Evolutionary conservation across 345 rosid genomes (phyloP), one percentile per base, ranked within the genome.

Genomic region (Raphanus sativus): DNA sequence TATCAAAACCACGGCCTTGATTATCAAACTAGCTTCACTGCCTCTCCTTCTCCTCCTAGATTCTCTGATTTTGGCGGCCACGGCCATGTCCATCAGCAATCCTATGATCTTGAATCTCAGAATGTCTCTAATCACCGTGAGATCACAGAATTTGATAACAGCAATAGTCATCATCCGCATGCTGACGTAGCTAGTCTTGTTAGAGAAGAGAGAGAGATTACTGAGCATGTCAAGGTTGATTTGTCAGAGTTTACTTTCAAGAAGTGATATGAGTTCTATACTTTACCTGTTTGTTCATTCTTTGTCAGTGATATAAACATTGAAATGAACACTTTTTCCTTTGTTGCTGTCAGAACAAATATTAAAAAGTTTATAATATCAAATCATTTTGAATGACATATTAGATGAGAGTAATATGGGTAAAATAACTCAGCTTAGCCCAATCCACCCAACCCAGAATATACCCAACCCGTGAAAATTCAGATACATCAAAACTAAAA

Each of bases 11-110:
- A 86, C 1, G 78, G 69, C n/a, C 82, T 38, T 42, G n/a, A 79
- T 21, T 21, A 21, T 4, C 82, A 80, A 63, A 81, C 78, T 21
- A 87, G 86, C 85, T 82, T 78, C 75, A 83, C 75, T 6, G 48
- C 76, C 5, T 86, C 94, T 68, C 92, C 91, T 0, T 72, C 81
- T 40, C 67, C 82, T 69, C 68, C 82, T 25, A 80, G 82, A 25
- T 74, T 74, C 54, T 79, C 82, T 2, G 75, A 82, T 76, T 75
- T 33, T 24, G 79, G 82, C 24, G 62, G 75, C 6, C 83, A 86
- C 1, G 77, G 69, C n/a, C 82, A 87, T 75, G 82, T 59, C 48
- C 64, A 78, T 68, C 78, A 73, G 4, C 80, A 81, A 13, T 85
- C 83, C 9, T 85, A 84, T n/a, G 82, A 79, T 45, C 75, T 80